Evolutionary conservation across 805 yeast species (phyloP).

Genomic region (Candida alai): DNA sequence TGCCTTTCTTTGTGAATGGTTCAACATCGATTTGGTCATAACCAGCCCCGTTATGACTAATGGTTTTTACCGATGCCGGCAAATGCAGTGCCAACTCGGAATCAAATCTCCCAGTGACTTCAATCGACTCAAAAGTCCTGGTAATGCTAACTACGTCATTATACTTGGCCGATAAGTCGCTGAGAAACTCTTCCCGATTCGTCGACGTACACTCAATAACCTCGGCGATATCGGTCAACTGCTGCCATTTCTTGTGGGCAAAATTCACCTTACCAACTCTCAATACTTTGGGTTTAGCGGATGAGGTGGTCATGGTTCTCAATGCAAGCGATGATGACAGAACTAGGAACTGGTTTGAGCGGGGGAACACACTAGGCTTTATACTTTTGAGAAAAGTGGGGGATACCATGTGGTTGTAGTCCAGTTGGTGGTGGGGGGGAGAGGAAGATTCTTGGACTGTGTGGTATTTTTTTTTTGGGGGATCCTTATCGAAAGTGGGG

Average conservation of each 20-base stretch:
- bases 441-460: too few species aligned
- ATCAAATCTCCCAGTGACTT: constrained; percentile 61
- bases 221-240: constrained; percentile 41
- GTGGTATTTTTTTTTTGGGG: too few species aligned
- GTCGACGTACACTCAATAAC: constrained; percentile 33
- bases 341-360: too few species aligned
- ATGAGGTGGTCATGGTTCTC: constrained; percentile 6
- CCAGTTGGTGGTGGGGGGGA: too few species aligned
- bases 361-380: too few species aligned
- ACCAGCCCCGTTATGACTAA: constrained; percentile 71
- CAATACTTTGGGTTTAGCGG: constrained; percentile 52
- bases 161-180: constrained; percentile 43
- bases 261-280: constrained; percentile 58
- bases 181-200: constrained; percentile 37
- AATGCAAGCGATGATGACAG: background rate
- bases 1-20: constrained; percentile 46
- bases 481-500: too few species aligned
- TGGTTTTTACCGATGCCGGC: constrained; percentile 50
- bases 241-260: constrained; percentile 67
- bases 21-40: constrained; percentile 67
- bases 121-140: constrained; percentile 52
- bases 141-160: constrained; percentile 38
- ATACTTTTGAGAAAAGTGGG: too few species aligned
- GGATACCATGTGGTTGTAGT: too few species aligned
- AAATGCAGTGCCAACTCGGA: constrained; percentile 52